Conservation (phyloP, 108 stramenopile species). For the Nannochloropsis salina region DNA sequence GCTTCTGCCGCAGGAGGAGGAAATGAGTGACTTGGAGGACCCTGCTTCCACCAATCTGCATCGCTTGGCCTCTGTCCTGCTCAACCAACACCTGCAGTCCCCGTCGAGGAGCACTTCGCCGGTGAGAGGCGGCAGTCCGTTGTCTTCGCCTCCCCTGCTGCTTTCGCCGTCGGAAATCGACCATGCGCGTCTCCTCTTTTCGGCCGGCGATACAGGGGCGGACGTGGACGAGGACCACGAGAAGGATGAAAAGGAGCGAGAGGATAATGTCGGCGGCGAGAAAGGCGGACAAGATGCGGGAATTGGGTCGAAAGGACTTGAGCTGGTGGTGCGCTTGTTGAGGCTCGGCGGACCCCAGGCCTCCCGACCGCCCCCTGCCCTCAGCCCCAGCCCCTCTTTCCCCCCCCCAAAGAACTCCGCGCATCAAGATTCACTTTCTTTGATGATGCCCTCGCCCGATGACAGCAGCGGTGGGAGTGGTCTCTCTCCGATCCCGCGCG, state of each 20-base stretch:
- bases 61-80: constrained; percentile 11
- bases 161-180: too few relatives aligned
- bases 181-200: neutral
- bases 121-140: neutral
- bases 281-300: neutral
- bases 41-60: constrained; percentile 3
- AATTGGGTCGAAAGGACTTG: neutral
- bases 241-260: neutral
- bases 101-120: neutral
- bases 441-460: too few relatives aligned
- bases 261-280: neutral
- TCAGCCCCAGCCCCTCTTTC: too few relatives aligned
- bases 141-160: neutral
- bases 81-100: neutral
- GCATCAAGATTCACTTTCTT: too few relatives aligned
- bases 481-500: too few relatives aligned
- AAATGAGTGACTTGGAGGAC: constrained; percentile 7
- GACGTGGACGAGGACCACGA: neutral
- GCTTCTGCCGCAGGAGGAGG: neutral
- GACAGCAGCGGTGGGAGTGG: too few relatives aligned
- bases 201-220: neutral
- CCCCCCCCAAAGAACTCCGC: too few relatives aligned
- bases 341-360: neutral
- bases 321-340: neutral
- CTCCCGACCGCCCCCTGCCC: too few relatives aligned